These are phyloP conservation scores for Monosporascus sp. DNA, from an alignment of 2,329 filamentous ascomycete species.

Conservation along the genomic window DNA sequence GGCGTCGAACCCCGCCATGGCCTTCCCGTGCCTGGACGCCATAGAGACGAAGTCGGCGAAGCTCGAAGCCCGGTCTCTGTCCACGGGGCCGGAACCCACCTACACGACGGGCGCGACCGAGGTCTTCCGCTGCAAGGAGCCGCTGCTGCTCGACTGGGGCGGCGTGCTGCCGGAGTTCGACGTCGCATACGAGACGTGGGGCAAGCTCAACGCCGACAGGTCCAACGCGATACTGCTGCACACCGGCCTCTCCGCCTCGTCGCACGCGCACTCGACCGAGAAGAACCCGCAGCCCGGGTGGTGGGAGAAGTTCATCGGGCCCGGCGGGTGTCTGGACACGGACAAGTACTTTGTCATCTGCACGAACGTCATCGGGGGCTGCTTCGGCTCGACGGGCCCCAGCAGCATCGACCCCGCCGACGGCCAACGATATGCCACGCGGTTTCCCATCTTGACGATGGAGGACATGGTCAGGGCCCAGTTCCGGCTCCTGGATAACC, in stretches of 20 bases:
- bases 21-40: constrained; percentile 85
- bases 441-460: constrained; percentile 92
- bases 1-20: constrained; percentile 76
- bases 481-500: constrained; percentile 75
- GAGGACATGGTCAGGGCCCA: constrained; percentile 97
- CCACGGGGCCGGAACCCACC: constrained; percentile 81
- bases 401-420: constrained; percentile 83
- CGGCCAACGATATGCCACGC: constrained; percentile 82
- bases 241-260: constrained; percentile 93
- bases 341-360: constrained; percentile 90
- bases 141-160: constrained; percentile 88
- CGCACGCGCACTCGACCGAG: constrained; percentile 89
- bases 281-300: constrained; percentile 84
- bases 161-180: constrained; percentile 84
- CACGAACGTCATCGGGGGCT: constrained; percentile 93
- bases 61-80: constrained; percentile 61
- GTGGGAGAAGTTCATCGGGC: constrained; percentile 99
- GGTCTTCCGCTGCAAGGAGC: constrained; percentile 65
- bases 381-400: constrained; percentile 91
- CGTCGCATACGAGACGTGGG: constrained; percentile 93
- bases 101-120: constrained; percentile 88
- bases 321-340: constrained; percentile 79
- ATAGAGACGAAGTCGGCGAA: constrained; percentile 72
- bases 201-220: constrained; percentile 68
- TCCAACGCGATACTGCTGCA: constrained; percentile 89